A percentile compares a stretch with the other conserved stretches of the same genome.
Conservation (phyloP, 768 basidiomycete species). For the Coprinopsis cinerea region DNA sequence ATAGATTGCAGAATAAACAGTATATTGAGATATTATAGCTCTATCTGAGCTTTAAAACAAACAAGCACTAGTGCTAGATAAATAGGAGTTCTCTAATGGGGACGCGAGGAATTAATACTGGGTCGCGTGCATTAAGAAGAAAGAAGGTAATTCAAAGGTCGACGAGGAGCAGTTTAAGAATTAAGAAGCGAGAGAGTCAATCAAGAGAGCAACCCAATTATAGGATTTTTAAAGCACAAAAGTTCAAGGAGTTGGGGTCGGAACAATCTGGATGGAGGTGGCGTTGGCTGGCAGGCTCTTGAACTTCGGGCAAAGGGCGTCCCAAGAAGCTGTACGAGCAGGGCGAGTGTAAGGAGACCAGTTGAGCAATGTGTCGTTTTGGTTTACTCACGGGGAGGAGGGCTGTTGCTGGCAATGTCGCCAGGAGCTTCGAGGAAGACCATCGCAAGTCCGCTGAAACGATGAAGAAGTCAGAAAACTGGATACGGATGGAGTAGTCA, state of each 20-base stretch:
- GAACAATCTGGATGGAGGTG: conserved; percentile 5
- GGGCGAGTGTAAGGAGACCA: background rate
- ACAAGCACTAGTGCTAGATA: too few relatives aligned
- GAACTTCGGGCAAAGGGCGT: conserved; percentile 21
- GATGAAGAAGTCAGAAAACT: background rate
- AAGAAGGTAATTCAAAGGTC: too few relatives aligned
- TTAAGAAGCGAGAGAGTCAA: too few relatives aligned
- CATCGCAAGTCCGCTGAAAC: conserved; percentile 24
- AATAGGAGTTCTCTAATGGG: too few relatives aligned
- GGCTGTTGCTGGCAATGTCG: conserved; percentile 6
- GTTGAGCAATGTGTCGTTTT: background rate
- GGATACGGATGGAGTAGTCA: background rate
- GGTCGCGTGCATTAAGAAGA: too few relatives aligned
- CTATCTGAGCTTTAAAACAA: too few relatives aligned
- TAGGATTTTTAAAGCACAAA: conserved; percentile 27
- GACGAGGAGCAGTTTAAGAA: too few relatives aligned
- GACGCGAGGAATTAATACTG: too few relatives aligned
- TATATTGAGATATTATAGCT: too few relatives aligned
- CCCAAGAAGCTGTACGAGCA: conserved; percentile 20
- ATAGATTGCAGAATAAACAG: too few relatives aligned
- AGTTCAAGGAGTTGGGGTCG: conserved; percentile 23
- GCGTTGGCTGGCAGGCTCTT: conserved; percentile 3
- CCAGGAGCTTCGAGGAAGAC: conserved; percentile 27
- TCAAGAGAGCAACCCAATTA: too few relatives aligned
- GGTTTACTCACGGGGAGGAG: conserved; percentile 16